Base-by-base conservation (phyloP, 176 grass and related monocot species). In the Musa schizocarpa region DNA sequence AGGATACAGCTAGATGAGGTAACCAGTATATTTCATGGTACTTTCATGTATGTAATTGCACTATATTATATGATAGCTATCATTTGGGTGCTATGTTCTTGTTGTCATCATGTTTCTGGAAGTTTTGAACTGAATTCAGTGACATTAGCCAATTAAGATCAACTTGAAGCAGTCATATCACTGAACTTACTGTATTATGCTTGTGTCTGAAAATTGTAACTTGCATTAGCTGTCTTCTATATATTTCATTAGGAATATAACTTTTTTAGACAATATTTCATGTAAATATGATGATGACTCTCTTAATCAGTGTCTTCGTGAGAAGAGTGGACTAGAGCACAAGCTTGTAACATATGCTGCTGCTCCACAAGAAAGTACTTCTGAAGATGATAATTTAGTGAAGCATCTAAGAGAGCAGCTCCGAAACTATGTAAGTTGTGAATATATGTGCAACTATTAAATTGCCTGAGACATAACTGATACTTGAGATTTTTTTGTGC, bases 381-480 rank as follows among this genome's bases (percentile, higher is more conserved):
- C 81, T 74, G 88, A 93, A 54, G 95, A 98, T 52, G 68, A 93
- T 80, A 91, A 82, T 51, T 85, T 91, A 79, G 87, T 98, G 77
- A 87, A 86, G 70, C 82, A 93, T 83, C 80, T 98, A 65, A 88
- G 82, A 81, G 90, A 98, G 79, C 80, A 98, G 81, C 77, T 98
- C 34, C 84, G 50, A 1, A 84, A 91, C 77, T 86, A 85, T 85
- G 90, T 98, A 82, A 93, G 90, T 71, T 54, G 2, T 52, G 25
- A 63, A 13, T 50, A 70, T 8, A 69, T 50, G 16, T 13, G 12
- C 25, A 67, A 43, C 34, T 43, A 43, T 17, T 67, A 8, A 29
- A 14, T 29, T 67, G 26, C 13, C 23, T 14, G 21, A 26, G 2
- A 34, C 27, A 16, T 29, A 29, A 29, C 68, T 50, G 14, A 49